A percentile compares a stretch with the other conserved stretches of the same genome.
phyloP scores from a whole-genome alignment of 1,284 basidiomycete genomes.

The Ceratobasidium papillatum region DNA sequence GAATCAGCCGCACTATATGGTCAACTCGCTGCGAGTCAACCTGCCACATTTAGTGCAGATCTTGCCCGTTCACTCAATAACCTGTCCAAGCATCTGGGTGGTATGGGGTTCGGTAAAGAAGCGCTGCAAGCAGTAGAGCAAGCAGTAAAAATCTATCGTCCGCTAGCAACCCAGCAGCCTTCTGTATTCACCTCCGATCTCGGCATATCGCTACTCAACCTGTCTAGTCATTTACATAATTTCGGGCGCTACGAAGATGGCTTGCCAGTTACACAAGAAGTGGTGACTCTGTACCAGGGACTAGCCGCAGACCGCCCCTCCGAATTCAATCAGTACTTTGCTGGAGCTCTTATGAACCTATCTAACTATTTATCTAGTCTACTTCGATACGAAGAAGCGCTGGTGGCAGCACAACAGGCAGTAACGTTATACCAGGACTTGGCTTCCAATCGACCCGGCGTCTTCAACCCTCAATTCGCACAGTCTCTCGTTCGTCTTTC shows the following conservation, averaged over 20 bases:
- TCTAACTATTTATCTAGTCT: neutral
- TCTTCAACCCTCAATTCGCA: neutral
- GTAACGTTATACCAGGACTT: neutral
- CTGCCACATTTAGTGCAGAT: neutral
- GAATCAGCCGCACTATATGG: neutral
- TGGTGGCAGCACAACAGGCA: neutral
- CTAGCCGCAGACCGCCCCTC: neutral
- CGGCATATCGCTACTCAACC: neutral
- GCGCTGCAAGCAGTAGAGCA: neutral
- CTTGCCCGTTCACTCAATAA: neutral
- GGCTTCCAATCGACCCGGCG: neutral
- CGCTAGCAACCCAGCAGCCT: neutral
- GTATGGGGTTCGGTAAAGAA: neutral
- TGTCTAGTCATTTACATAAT: neutral
- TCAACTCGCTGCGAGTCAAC: neutral
- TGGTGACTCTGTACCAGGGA: neutral
- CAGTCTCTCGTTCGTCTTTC: neutral
- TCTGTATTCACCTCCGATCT: neutral
- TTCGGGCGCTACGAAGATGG: neutral
- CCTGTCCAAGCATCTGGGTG: neutral
- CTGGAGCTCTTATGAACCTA: neutral
- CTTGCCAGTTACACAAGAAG: neutral
- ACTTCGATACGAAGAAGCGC: neutral
- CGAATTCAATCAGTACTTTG: neutral
- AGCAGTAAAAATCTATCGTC: neutral